Percentiles rank a stretch among this genome's conserved stretches.
Evolutionary conservation across 2,329 filamentous ascomycete species (phyloP).

Genomic region (Shiraia bambusicola): DNA sequence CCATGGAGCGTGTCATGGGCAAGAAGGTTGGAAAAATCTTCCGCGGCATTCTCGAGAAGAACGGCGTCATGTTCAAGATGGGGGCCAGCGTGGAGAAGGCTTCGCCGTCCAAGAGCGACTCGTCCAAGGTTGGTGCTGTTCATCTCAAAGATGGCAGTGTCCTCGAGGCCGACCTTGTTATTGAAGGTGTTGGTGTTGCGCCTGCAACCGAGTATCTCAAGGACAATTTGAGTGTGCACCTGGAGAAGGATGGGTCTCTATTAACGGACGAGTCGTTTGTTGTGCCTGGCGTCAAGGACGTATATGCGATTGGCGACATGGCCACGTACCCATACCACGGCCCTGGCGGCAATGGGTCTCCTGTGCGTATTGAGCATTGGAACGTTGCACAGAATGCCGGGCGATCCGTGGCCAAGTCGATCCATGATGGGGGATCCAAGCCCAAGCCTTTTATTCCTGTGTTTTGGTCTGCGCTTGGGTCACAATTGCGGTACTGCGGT

Average conservation of each 20-base stretch:
- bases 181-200: slow-evolving; percentile 85
- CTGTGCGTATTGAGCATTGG: slow-evolving; percentile 93
- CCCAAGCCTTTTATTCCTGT: slow-evolving; percentile 82
- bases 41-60: slow-evolving; percentile 75
- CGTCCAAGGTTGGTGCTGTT: slow-evolving; percentile 75
- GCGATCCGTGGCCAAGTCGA: slow-evolving; percentile 74
- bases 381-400: slow-evolving; percentile 95
- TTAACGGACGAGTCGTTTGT: slow-evolving; percentile 77
- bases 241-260: slow-evolving; percentile 85
- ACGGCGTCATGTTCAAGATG: slow-evolving; percentile 87
- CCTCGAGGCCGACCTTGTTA: slow-evolving; percentile 83
- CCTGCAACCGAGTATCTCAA: slow-evolving; percentile 83
- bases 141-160: slow-evolving; percentile 81
- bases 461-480: slow-evolving; percentile 93
- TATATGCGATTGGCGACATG: slow-evolving; percentile 94
- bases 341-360: slow-evolving; percentile 73
- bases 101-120: slow-evolving; percentile 65
- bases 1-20: slow-evolving; percentile 85
- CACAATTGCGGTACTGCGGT: slow-evolving; percentile 90
- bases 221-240: slow-evolving; percentile 66
- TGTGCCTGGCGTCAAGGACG: slow-evolving; percentile 73
- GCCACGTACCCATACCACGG: slow-evolving; percentile 93
- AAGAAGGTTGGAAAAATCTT: slow-evolving; percentile 77
- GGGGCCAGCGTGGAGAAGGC: slow-evolving; percentile 80
- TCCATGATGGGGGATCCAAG: slow-evolving; percentile 64